Percentiles rank a stretch among this genome's conserved stretches.
Evolutionary conservation across 176 grass and related monocot genomes (phyloP).

Genomic region (Typha latifolia): DNA sequence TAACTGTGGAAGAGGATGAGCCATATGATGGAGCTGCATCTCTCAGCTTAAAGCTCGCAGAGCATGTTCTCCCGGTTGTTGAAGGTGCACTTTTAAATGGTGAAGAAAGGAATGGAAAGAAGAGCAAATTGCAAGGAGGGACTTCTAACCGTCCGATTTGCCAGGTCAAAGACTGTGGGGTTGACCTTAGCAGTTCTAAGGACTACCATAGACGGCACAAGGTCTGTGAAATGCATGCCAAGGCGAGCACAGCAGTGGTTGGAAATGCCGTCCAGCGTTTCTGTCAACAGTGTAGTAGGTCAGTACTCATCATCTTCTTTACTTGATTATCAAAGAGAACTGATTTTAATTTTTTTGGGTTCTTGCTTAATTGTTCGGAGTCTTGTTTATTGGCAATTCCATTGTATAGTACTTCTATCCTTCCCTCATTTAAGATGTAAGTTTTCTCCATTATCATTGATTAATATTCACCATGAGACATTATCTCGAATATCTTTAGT

Average conservation of each 20-base stretch:
- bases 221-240: conserved; percentile 97
- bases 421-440: no score
- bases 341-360: neutral
- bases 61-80: neutral
- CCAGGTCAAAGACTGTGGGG: conserved; percentile 74
- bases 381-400: neutral
- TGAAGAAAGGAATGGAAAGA: conserved; percentile 70
- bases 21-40: conserved; percentile 12
- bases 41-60: conserved; percentile 45
- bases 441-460: no score
- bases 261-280: conserved; percentile 71
- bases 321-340: conserved; percentile 1
- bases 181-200: conserved; percentile 57
- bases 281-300: conserved; percentile 99
- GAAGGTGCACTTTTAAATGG: conserved; percentile 20
- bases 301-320: conserved; percentile 17
- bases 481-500: no score
- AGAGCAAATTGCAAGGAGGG: conserved; percentile 54
- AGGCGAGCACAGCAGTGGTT: conserved; percentile 68
- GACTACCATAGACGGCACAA: conserved; percentile 96
- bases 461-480: no score
- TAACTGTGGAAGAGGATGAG: conserved; percentile 20
- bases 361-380: neutral
- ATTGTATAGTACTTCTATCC: neutral
- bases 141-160: conserved; percentile 39